These are phyloP conservation scores for Graphilbum fragrans DNA, from an alignment of 2,329 filamentous ascomycete genomes.

Conservation along the genomic window DNA sequence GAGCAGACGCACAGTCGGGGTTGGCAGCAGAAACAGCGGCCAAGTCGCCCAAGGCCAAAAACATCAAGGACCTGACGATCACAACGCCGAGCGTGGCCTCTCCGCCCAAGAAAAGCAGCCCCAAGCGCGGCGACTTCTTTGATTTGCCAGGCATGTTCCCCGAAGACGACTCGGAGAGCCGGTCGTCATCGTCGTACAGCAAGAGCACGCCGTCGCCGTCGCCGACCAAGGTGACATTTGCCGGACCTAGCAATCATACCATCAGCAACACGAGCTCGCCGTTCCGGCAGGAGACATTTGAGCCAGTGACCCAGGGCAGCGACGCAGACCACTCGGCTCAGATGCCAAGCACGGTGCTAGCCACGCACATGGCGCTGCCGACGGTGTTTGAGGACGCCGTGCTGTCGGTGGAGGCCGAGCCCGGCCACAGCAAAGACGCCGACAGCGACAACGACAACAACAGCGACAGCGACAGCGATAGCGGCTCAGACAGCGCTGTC, in stretches of 20 bases:
- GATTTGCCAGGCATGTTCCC: slow-evolving; percentile 51
- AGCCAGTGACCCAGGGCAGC: slow-evolving; percentile 12
- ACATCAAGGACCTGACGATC: not conserved
- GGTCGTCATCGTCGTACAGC: not conserved
- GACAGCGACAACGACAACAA: slow-evolving; percentile 2
- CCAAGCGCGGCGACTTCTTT: slow-evolving; percentile 18
- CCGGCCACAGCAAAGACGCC: slow-evolving; percentile 7
- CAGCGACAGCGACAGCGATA: slow-evolving; percentile 2
- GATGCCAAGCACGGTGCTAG: slow-evolving; percentile 12
- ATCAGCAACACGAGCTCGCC: too few relatives aligned
- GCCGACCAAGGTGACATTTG: not conserved
- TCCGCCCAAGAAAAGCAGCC: not conserved
- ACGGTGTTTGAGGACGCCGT: slow-evolving; percentile 21
- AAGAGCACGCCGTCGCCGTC: not conserved
- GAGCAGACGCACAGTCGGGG: not conserved
- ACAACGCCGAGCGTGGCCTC: not conserved
- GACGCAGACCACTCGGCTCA: slow-evolving; percentile 9
- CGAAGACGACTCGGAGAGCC: slow-evolving; percentile 21
- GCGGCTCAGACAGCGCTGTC: slow-evolving; percentile 36
- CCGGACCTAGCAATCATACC: too few relatives aligned
- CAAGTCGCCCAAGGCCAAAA: not conserved
- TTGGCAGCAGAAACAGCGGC: too few relatives aligned
- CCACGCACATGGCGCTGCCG: slow-evolving; percentile 11
- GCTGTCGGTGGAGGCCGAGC: not conserved
- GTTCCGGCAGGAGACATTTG: slow-evolving; percentile 8